Evolutionary conservation across 2,329 filamentous ascomycete genomes (phyloP).

Genomic region (Scedosporium apiospermum): DNA sequence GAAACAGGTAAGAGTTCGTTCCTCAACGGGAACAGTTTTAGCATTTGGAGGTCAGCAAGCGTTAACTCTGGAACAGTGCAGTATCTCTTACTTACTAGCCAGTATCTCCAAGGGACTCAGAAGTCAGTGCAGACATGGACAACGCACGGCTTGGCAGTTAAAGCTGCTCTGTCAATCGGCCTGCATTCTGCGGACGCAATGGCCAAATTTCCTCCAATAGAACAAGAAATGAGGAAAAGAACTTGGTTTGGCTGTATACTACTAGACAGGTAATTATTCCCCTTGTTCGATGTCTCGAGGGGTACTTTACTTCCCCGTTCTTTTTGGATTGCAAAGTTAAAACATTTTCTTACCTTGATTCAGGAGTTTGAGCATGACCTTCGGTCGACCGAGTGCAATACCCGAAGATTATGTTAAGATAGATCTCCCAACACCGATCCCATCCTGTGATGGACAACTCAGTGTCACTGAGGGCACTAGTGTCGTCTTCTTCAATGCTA

Average conservation of each 20-base stretch:
- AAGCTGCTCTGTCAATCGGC: slow-evolving; percentile 36
- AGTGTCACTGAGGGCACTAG: slow-evolving; percentile 6
- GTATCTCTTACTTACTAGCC: slow-evolving; percentile 32
- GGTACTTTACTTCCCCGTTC: too few relatives aligned
- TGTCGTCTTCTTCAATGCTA: slow-evolving; percentile 20
- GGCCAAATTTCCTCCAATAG: slow-evolving; percentile 23
- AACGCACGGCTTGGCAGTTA: slow-evolving; percentile 38
- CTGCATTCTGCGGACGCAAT: slow-evolving; percentile 31
- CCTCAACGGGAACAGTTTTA: background rate
- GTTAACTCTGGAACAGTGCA: slow-evolving; percentile 24
- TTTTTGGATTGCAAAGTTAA: too few relatives aligned
- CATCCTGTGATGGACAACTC: slow-evolving; percentile 3
- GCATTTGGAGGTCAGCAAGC: background rate
- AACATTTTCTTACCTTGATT: background rate
- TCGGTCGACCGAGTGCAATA: slow-evolving; percentile 36
- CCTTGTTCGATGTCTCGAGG: background rate
- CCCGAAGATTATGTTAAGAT: slow-evolving; percentile 32
- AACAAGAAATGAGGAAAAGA: slow-evolving; percentile 33
- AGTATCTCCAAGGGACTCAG: slow-evolving; percentile 41
- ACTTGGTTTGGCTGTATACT: slow-evolving; percentile 39
- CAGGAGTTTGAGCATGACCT: slow-evolving; percentile 39
- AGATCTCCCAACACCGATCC: slow-evolving; percentile 20
- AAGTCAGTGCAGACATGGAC: slow-evolving; percentile 41
- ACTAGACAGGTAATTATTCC: slow-evolving; percentile 27
- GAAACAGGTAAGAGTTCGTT: slow-evolving; percentile 23